Conservation (phyloP, 257 asterid genomes). For the Nicotiana paniculata region DNA sequence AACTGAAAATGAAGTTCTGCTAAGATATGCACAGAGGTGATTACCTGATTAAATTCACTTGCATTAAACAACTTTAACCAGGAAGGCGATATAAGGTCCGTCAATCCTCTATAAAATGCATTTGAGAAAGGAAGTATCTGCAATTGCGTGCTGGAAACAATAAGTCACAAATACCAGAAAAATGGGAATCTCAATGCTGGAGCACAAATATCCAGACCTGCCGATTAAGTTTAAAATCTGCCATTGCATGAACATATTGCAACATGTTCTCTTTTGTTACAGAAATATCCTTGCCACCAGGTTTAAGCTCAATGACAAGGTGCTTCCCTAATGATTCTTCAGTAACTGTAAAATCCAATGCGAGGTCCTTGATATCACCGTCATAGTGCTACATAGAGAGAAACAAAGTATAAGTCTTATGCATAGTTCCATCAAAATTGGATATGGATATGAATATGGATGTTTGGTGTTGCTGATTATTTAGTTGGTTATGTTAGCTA, state of each 20-base stretch:
- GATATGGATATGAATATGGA: background rate
- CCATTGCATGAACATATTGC: constrained; percentile 95
- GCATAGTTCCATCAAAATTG: background rate
- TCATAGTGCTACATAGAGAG: constrained; percentile 68
- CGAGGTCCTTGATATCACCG: constrained; percentile 75
- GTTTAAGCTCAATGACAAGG: constrained; percentile 76
- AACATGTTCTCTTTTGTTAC: constrained; percentile 89
- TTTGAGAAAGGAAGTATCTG: constrained; percentile 94
- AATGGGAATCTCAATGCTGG: constrained; percentile 4
- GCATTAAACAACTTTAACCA: constrained; percentile 96
- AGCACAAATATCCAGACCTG: constrained; percentile 50
- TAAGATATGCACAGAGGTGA: constrained; percentile 5
- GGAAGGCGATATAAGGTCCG: constrained; percentile 87
- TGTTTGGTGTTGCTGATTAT: background rate
- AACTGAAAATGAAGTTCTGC: constrained; percentile 4
- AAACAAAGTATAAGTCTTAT: background rate
- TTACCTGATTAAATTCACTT: constrained; percentile 95
- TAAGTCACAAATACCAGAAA: constrained; percentile 26
- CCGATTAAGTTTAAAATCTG: constrained; percentile 91
- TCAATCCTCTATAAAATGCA: constrained; percentile 91
- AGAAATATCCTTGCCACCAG: constrained; percentile 76
- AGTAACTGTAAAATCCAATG: constrained; percentile 90
- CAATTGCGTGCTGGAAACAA: constrained; percentile 22
- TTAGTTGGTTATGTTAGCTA: background rate
- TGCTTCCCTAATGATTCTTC: constrained; percentile 80